Evolutionary conservation across 495 filamentous ascomycete genomes (phyloP).

Genomic region (Parmelia sp.): DNA sequence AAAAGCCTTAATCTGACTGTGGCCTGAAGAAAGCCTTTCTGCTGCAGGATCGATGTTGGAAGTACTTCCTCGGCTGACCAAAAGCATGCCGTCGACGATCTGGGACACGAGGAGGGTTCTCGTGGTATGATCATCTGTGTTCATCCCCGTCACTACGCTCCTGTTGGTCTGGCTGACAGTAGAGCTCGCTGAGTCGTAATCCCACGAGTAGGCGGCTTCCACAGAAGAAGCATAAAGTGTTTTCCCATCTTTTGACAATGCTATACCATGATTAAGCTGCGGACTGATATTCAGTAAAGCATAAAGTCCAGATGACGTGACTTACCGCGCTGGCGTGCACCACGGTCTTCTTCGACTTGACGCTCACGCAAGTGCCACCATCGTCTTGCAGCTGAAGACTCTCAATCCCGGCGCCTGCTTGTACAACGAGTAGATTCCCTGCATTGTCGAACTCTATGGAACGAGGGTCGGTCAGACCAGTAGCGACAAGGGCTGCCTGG

Average conservation of each 20-base stretch:
- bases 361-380: conserved; percentile 45
- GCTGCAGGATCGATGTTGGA: conserved; percentile 54
- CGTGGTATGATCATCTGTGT: conserved; percentile 50
- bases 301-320: background rate
- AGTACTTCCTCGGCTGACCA: conserved; percentile 59
- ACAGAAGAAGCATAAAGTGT: conserved; percentile 59
- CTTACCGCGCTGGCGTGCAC: conserved; percentile 37
- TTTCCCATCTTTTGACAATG: conserved; percentile 52
- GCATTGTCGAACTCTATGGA: conserved; percentile 53
- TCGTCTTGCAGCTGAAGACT: conserved; percentile 46
- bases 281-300: conserved; percentile 13
- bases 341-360: conserved; percentile 35
- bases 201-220: conserved; percentile 52
- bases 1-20: conserved; percentile 62
- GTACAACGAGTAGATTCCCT: conserved; percentile 57
- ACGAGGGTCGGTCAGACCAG: conserved; percentile 48
- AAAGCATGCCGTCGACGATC: conserved; percentile 42
- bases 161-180: conserved; percentile 37
- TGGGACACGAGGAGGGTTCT: conserved; percentile 56
- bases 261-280: conserved; percentile 62
- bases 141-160: conserved; percentile 54
- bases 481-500: conserved; percentile 48
- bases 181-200: conserved; percentile 46
- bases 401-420: conserved; percentile 48
- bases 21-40: conserved; percentile 41